Base-by-base conservation (phyloP, 1,284 basidiomycete species). In the Bondarzewia mesenterica region DNA sequence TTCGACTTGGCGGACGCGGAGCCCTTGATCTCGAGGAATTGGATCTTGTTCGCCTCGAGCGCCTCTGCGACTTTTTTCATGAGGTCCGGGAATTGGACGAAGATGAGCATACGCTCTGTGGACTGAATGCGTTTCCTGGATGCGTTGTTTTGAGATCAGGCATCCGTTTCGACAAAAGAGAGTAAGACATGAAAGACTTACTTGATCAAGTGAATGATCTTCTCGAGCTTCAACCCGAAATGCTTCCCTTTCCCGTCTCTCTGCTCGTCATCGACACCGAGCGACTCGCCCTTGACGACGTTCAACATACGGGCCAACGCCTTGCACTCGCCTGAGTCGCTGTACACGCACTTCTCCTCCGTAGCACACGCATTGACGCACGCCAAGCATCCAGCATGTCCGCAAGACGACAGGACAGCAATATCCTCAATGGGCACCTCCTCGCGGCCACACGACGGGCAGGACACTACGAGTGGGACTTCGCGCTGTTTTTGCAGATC, bases 81-180 rank as follows among this genome's bases (percentile, higher is more conserved):
- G 52, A 97, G 75, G 63, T 96, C 94, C 7, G 83, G 85, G 74
- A 95, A 97, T 60, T 97, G 93, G 12, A 95, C 87, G 65, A 97
- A 97, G 47, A 97, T 80, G 36, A 97, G 77, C 12, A 94, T 77
- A 2, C 91, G 83, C 56, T 96, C 91, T 14, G 82, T 71, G 55
- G 78, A 75, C 1, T 87, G 82, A 21, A 94, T 77, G 35, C 70
- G 64, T 47, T 79, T 75, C 59, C 86, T 90, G 57, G 7, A 47
- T 46, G 29, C 26, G 42, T 15, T 12, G 29, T 23, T 3, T 16
- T 27, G 15, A 15, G 15, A 40, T 42, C 25, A 43, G 39, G n/a
- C 6, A 2, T 7, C 2, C 35, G 46, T 27, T 20, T 5, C 10
- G n/a, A 12, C 18, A 41, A 20, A 25, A 26, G 26, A 35, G 35